These are phyloP conservation scores for Axilococcus clingmanii DNA, from an alignment of 139 green algal genomes.

Conservation along the genomic window DNA sequence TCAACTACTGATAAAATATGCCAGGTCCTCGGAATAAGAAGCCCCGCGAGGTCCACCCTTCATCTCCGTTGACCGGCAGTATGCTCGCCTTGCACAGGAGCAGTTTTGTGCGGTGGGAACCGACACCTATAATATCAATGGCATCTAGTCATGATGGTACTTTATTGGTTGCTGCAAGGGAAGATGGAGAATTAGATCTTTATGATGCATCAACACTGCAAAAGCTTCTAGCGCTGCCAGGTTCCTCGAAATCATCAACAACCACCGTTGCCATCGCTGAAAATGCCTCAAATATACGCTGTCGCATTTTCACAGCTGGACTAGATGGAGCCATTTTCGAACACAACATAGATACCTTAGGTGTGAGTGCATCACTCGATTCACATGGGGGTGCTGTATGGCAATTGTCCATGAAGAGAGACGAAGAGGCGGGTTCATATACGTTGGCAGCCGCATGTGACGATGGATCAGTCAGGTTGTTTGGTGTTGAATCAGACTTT, in stretches of 20 bases:
- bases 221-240: constrained; percentile 48
- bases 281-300: constrained; percentile 17
- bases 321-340: constrained; percentile 69
- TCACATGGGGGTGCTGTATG: constrained; percentile 80
- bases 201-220: constrained; percentile 52
- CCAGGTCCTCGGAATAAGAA: too few species aligned
- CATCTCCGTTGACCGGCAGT: too few species aligned
- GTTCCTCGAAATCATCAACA: constrained; percentile 38
- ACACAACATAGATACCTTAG: constrained; percentile 39
- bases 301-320: constrained; percentile 51
- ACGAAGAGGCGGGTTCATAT: background rate
- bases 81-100: constrained; percentile 65
- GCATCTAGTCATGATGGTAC: constrained; percentile 55
- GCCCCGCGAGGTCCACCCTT: too few species aligned
- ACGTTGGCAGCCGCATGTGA: constrained; percentile 79
- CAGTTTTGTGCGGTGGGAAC: constrained; percentile 66
- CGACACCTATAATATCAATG: constrained; percentile 54
- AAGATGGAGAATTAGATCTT: constrained; percentile 76
- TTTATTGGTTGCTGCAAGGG: constrained; percentile 56
- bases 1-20: too few species aligned
- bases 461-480: constrained; percentile 77
- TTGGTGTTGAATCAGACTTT: constrained; percentile 39
- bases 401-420: constrained; percentile 17
- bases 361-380: constrained; percentile 27
- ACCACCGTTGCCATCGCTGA: constrained; percentile 56